phyloP scores from a whole-genome alignment of 108 stramenopile genomes.

The Heterococcus sp. region DNA sequence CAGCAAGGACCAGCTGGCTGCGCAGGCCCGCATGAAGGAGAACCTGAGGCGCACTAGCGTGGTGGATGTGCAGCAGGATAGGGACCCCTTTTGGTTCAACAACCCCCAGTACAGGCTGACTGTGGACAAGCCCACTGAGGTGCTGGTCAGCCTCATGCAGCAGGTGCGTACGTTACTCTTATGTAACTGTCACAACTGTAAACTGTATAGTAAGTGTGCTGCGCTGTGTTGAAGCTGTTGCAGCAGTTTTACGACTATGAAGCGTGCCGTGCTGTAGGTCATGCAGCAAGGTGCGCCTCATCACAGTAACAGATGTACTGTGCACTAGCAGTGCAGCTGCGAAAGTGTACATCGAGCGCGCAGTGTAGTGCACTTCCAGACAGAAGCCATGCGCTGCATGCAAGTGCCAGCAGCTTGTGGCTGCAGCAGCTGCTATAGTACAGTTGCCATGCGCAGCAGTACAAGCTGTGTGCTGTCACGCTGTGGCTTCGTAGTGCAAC shows the following conservation, averaged over 20 bases:
- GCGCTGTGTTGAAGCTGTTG: neutral
- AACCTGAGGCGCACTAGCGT: conserved; percentile 34
- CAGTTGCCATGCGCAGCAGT: too few relatives aligned
- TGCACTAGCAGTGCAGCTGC: neutral
- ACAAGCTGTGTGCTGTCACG: too few relatives aligned
- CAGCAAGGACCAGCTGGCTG: neutral
- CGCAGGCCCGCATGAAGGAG: neutral
- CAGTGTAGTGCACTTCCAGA: too few relatives aligned
- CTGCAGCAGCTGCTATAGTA: too few relatives aligned
- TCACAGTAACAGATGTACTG: neutral
- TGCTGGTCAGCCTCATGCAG: conserved; percentile 53
- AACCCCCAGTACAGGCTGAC: conserved; percentile 59
- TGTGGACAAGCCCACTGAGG: conserved; percentile 21
- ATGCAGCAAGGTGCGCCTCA: neutral
- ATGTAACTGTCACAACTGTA: too few relatives aligned
- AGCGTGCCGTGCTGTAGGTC: neutral
- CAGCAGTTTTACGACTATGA: neutral
- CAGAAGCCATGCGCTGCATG: too few relatives aligned
- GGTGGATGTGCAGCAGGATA: conserved; percentile 38
- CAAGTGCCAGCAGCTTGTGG: too few relatives aligned
- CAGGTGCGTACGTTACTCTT: conserved; percentile 15
- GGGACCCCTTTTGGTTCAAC: conserved; percentile 63
- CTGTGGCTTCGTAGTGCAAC: too few relatives aligned
- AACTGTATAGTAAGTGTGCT: neutral
- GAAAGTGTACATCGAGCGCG: too few relatives aligned